Evolutionary conservation across 192 early-diverging fungal species (phyloP), one percentile per base, ranked within the genome.

Genomic region (Allomyces javanicus): DNA sequence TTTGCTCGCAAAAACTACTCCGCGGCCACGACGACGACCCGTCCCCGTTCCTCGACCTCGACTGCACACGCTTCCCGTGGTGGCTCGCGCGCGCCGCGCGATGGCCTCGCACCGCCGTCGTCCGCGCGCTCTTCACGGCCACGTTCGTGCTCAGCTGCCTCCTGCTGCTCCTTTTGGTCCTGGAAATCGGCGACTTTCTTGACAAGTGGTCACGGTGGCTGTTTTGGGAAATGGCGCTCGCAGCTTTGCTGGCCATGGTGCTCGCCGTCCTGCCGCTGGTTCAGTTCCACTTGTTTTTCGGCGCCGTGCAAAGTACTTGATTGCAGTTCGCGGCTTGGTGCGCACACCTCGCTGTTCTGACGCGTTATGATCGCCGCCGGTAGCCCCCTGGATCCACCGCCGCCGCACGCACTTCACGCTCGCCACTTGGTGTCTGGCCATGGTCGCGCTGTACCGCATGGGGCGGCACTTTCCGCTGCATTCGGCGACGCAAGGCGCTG

Each of bases 91-190:
- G 17, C 17, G 50, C 50, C 12, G 50, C 50, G 21, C 50, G 50
- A n/a, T 75, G 75, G 69, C 74, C 78, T 65, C 78, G 81, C 50
- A 78, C 78, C 12, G 74, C 75, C n/a, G 69, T 81, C n/a, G 87
- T 89, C 4, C 81, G 86, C 33, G 77, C 81, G 3, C 71, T 87
- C 11, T 94, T 92, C 67, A 82, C 89, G 21, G 71, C 88, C n/a
- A 84, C 86, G 23, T 80, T 94, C 44, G 83, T 84, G n/a, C 81
- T 80, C 68, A 81, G 84, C 40, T 83, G 89, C 70, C 80, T 81
- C 27, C 78, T 94, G 66, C 88, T 94, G 70, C 81, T 89, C 67
- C 80, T 94, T 64, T 77, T 94, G 19, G 81, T 94, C 55, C 83
- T 90, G 72, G 90, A 90, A 69, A 90, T 94, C 65, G 75, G 77